Base-by-base conservation (phyloP, 75 land plant species). In the Larix kaempferi region DNA sequence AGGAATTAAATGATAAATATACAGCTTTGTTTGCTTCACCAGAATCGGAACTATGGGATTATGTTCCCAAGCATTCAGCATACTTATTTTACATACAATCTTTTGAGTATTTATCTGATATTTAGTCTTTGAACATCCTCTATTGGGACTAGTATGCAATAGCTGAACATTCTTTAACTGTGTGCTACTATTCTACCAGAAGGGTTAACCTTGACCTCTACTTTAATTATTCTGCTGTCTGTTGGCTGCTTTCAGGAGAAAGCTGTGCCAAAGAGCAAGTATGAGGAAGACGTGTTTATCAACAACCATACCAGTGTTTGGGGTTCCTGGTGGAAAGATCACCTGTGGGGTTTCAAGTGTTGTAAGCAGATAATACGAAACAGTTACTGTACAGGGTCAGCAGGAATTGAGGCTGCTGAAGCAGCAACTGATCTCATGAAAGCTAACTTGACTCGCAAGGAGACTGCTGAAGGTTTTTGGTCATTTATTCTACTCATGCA, bases 301-400 rank as follows among this genome's bases (percentile, higher is more conserved):
- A 95, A 95, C 72, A 95, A 95, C 60, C 98, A 95, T 73, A 93
- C 94, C 5, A 82, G 80, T 78, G 96, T 95, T 54, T 95, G 98
- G 98, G 98, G 98, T 74, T 95, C 98, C 29, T 95, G 92, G 93
- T 95, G 96, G 96, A 93, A 91, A 80, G 96, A 95, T 83, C 89
- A 88, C 37, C 96, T 89, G 71, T 95, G 96, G 98, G 98, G 98
- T 39, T 95, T 89, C 82, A 91, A 90, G 73, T 95, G 98, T 82
- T 95, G 98, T 71, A 85, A 84, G 71, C 96, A 93, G 66, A 81
- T 78, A 14, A 88, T 88, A 19, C 62, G 94, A 21, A 95, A 93
- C 71, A 95, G 98, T 77, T 95, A 95, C 74, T 95, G 98, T 74
- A 95, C 98, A 65, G 98, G 98, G 52, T 82, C 86, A 35, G 98